These are phyloP conservation scores for Eucalyptus curtisii DNA, from an alignment of 345 rosid species.

Conservation along the genomic window DNA sequence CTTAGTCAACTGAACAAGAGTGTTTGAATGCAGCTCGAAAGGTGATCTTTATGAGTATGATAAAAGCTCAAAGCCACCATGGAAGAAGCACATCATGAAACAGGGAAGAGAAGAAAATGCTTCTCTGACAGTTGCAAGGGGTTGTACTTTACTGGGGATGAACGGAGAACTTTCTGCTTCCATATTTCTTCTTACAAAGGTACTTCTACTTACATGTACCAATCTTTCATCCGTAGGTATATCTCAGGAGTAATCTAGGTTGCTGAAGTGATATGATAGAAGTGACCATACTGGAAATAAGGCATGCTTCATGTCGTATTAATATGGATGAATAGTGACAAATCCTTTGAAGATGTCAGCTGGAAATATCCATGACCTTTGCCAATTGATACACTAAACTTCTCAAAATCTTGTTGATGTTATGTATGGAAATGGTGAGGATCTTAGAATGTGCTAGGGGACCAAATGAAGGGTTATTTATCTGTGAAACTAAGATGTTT, in stretches of 20 bases:
- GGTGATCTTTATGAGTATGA: conserved; percentile 62
- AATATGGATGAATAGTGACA: background rate
- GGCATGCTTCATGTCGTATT: background rate
- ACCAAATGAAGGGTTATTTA: background rate
- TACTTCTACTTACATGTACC: background rate
- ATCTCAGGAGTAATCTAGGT: background rate
- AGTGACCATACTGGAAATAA: background rate
- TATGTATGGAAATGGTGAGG: background rate
- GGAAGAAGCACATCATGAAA: conserved; percentile 60
- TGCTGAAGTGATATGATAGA: background rate
- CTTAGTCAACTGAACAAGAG: background rate
- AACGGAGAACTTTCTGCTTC: conserved; percentile 39
- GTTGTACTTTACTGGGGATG: conserved; percentile 25
- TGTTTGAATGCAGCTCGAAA: conserved; percentile 26
- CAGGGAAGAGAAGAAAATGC: conserved; percentile 19
- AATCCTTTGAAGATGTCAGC: background rate
- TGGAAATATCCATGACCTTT: background rate
- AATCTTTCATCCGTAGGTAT: background rate
- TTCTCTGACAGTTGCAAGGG: conserved; percentile 23
- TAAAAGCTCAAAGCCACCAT: conserved; percentile 48
- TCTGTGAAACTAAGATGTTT: background rate
- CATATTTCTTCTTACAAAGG: conserved; percentile 59
- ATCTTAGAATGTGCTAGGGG: background rate
- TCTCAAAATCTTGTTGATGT: background rate
- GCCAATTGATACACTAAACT: background rate